A percentile compares a stretch with the other conserved stretches of the same genome.
Conservation (phyloP, 345 rosid species). For the Eucalyptus pumila region DNA sequence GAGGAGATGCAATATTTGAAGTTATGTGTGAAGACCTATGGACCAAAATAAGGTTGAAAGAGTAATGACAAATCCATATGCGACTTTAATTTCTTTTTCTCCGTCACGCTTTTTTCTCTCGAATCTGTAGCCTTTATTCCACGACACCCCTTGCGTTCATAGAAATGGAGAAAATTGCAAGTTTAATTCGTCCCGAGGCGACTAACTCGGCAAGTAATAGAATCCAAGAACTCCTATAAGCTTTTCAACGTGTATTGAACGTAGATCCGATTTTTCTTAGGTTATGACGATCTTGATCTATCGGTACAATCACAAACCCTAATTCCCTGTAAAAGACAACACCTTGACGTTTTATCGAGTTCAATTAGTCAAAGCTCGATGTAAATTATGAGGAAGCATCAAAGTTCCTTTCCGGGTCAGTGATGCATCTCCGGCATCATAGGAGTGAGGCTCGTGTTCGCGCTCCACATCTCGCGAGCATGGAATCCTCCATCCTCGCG, state of each 20-base stretch:
- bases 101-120: background rate
- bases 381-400: background rate
- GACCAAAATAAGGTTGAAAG: background rate
- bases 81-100: background rate
- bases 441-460: background rate
- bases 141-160: background rate
- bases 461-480: background rate
- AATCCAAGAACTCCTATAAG: background rate
- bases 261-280: background rate
- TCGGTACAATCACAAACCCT: background rate
- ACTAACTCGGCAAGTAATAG: background rate
- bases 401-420: background rate
- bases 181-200: background rate
- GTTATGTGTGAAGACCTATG: background rate
- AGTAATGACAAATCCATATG: background rate
- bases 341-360: background rate
- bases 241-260: background rate
- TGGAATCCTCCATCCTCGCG: background rate
- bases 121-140: background rate
- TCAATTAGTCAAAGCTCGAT: background rate
- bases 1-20: background rate
- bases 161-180: background rate
- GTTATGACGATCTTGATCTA: background rate
- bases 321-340: background rate
- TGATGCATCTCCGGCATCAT: background rate